Evolutionary conservation across 139 green algal genomes (phyloP), one percentile per base, ranked within the genome.

Genomic region (Pleodorina starrii): DNA sequence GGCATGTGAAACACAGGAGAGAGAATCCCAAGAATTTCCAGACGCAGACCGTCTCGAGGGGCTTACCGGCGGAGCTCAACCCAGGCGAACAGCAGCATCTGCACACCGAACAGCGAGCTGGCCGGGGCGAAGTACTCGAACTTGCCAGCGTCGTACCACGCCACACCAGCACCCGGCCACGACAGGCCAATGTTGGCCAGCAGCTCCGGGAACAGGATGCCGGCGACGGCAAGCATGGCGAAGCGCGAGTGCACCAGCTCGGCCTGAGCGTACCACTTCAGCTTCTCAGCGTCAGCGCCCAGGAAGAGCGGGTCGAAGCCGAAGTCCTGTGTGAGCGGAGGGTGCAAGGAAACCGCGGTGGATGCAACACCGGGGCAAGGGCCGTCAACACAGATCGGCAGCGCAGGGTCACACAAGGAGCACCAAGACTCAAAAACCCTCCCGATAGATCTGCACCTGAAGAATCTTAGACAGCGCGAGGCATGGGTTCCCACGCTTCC

Each of bases 71-170:
- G 85, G 44, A 90, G 35, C 95, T 98, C 96, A 35, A 92, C 94
- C 93, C 93, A 97, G 48, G 48, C 86, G 43, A 98, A 96, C 83
- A 98, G 91, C 74, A 97, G 79, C 87, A 97, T 92, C 92, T 94
- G 76, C 72, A 95, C 89, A 73, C 63, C 87, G 60, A 97, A 91
- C 79, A 98, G 95, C 36, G 93, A 93, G 84, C 48, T 75, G 60
- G 90, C 57, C 17, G 90, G 79, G 9, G 90, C 92, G 69, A 94
- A 94, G 93, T 94, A 94, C 89, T 94, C 87, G 85, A 90, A 89
- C 91, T 92, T 92, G 92, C 91, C 92, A 63, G 92, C 92, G n/a
- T 95, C 92, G 75, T 87, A 94, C 89, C 89, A 95, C 5, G 79
- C 48, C 75, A 93, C 84, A 51, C 85, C 54, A 1, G 90, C 92